Base-by-base conservation (phyloP, 441 rosid species). In the Gossypium gossypioides region DNA sequence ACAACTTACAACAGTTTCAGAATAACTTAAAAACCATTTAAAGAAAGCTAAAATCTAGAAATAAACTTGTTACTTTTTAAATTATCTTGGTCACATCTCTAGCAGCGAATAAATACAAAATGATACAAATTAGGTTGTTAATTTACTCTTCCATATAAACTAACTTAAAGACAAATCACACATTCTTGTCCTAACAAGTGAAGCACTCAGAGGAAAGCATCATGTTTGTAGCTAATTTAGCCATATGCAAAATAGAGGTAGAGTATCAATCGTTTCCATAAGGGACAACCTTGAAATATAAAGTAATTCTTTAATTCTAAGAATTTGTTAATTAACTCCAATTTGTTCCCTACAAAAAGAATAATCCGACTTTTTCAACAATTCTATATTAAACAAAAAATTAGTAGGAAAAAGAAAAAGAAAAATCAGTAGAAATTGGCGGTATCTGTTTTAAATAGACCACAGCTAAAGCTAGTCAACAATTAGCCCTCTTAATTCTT, bases 391-490 rank as follows among this genome's bases (percentile, higher is more conserved):
- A 40, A 61, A 6, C 25, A 61, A 61, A 61, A 44, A 61, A 9
- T 34, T 61, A 34, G 25, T 16, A 62, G 67, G 67, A 13, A 3
- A 8, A 59, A 18, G 13, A 40, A 8, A 54, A 55, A 3, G 24
- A 10, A 21, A 18, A 7, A 25, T 9, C 57, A 67, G 3, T 24
- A 48, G 9, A 67, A 48, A 25, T 67, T 67, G 24, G 58, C 57
- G 9, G 57, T 50, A 15, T 48, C 58, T 67, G 9, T 8, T 58
- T 66, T 13, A 21, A 65, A 22, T 21, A 44, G 6, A 50, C 69
- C 57, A 46, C 25, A 46, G 65, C 55, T 37, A 21, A 71, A 76
- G 22, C 10, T 25, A 46, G 44, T 72, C 44, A 50, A 22, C 72
- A 6, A 40, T n/a, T 19, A 60, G 59, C 62, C 48, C 37, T 9